phyloP scores from a whole-genome alignment of 495 filamentous ascomycete species.

The Chaetomium tenue region DNA sequence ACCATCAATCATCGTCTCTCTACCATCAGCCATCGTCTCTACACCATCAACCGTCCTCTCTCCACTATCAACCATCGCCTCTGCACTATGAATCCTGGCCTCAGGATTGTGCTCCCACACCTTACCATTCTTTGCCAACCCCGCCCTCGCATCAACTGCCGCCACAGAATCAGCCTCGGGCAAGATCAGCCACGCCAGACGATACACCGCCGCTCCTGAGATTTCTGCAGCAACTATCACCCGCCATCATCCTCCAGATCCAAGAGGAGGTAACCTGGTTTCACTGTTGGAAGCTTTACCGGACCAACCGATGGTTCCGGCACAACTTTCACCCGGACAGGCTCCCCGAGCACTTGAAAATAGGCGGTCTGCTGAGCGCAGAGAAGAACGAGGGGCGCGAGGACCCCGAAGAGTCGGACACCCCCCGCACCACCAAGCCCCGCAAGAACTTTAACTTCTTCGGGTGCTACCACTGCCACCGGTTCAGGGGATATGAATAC shows the following conservation, averaged over 20 bases:
- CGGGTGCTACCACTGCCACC: slow-evolving; percentile 36
- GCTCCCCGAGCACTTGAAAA: slow-evolving; percentile 22
- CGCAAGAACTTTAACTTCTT: slow-evolving; percentile 16
- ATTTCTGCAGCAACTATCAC: slow-evolving; percentile 2
- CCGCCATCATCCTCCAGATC: slow-evolving; percentile 14
- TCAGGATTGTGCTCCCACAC: slow-evolving; percentile 8
- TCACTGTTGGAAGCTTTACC: slow-evolving; percentile 14
- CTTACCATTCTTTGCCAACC: slow-evolving; percentile 14
- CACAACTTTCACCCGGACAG: slow-evolving; percentile 22
- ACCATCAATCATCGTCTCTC: too few relatives aligned
- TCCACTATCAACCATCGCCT: slow-evolving; percentile 19
- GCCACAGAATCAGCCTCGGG: neutral
- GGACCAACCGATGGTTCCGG: slow-evolving; percentile 20
- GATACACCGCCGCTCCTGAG: slow-evolving; percentile 1
- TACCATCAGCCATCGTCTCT: neutral
- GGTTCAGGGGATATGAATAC: slow-evolving; percentile 21
- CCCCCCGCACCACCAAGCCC: neutral
- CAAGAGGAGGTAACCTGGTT: slow-evolving; percentile 23
- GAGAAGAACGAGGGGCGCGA: slow-evolving; percentile 28
- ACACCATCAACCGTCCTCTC: slow-evolving; percentile 16
- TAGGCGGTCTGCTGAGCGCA: slow-evolving; percentile 23
- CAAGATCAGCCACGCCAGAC: neutral
- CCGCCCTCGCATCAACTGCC: slow-evolving; percentile 14
- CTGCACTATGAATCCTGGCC: slow-evolving; percentile 22
- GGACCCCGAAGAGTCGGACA: slow-evolving; percentile 17